Evolutionary conservation across 352 stramenopile genomes (phyloP), one percentile per base, ranked within the genome.

Genomic region (Phytophthora fragariae): DNA sequence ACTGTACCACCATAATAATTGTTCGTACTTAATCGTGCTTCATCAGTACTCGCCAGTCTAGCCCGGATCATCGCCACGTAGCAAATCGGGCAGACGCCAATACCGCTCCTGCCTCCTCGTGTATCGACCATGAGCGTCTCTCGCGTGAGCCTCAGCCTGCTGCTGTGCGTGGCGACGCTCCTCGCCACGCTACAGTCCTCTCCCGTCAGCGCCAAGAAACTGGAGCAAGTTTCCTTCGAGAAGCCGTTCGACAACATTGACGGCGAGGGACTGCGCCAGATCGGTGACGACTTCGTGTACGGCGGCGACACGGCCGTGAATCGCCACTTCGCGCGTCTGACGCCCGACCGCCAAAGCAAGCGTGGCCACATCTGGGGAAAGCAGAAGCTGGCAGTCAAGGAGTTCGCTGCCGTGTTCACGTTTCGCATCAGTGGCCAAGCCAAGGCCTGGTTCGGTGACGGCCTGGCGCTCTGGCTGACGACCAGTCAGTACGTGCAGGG

Each of bases 351-450:
- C 21, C 88, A 94, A 74, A 92, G 83, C 76, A 92, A 91, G 53
- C 84, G 85, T 47, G 89, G 89, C 9, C 75, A 86, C 64, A 81
- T 96, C 57, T 96, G 89, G 89, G 84, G 83, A 70, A 91, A 86
- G 53, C 58, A 93, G 63, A 82, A 81, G 65, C 72, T 96, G 27
- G 83, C 71, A 12, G 65, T 67, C 19, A 80, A 80, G 44, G 86
- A 95, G 65, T 95, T 96, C 68, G 83, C 87, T 47, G 75, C 90
- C 46, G 83, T 95, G 55, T 66, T 96, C 46, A 95, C 86, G 58
- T 95, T 95, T 76, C 89, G 89, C 63, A 95, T 96, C 77, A 93
- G 84, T 55, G 89, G 89, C 46, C 89, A 96, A 59, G 87, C 80
- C 35, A 80, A 88, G 70, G 57, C 70, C 10, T 94, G 84, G 88